Conservation (phyloP, 768 basidiomycete species). For the Galerina marginata region DNA sequence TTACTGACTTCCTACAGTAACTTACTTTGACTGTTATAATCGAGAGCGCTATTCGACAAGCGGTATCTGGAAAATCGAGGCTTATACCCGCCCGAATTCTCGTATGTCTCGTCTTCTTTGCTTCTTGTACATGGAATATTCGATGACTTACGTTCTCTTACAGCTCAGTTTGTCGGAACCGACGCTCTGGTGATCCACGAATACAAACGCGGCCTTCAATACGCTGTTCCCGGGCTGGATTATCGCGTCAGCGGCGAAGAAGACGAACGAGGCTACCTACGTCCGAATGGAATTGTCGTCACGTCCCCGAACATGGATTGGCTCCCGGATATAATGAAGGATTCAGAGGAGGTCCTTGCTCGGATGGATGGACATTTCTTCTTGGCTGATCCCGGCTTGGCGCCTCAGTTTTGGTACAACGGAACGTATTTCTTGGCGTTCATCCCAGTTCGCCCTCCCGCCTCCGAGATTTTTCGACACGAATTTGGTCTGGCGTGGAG, state of each 20-base stretch:
- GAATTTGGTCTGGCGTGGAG: slow-evolving; percentile 4
- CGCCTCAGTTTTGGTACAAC: slow-evolving; percentile 12
- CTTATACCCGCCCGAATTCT: too few species aligned
- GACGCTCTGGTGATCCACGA: too few species aligned
- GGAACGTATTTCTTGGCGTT: slow-evolving; percentile 11
- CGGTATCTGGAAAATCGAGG: too few species aligned
- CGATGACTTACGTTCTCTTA: too few species aligned
- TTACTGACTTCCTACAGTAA: too few species aligned
- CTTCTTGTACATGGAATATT: too few species aligned
- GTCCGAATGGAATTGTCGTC: neutral
- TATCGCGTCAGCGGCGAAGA: too few species aligned
- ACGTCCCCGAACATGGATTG: slow-evolving; percentile 11
- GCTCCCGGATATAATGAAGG: slow-evolving; percentile 1
- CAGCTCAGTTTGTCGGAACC: too few species aligned
- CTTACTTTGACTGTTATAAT: too few species aligned
- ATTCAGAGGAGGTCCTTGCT: neutral
- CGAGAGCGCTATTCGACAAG: too few species aligned
- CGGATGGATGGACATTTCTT: neutral
- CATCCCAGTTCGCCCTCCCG: neutral
- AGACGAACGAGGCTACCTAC: neutral
- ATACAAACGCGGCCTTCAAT: neutral
- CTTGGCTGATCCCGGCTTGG: slow-evolving; percentile 4
- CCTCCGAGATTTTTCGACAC: neutral
- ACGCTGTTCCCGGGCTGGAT: neutral
- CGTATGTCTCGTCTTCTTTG: too few species aligned